Evolutionary conservation across 1,139 yeast species (phyloP), one percentile per base, ranked within the genome.

Genomic region (Hyphopichia pseudoburtonii): DNA sequence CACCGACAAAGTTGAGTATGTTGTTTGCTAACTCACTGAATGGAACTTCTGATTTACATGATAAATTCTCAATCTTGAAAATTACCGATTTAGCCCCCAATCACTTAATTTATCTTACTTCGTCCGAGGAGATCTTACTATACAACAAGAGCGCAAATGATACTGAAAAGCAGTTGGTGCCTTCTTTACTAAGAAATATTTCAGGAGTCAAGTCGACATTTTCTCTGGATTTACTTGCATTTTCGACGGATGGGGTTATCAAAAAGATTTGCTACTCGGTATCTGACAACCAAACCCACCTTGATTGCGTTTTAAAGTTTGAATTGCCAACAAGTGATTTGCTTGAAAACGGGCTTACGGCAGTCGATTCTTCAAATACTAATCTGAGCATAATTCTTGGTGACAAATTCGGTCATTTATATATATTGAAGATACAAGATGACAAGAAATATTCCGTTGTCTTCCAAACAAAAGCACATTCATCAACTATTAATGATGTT

Each of bases 401-500:
- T 3, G 82, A 78, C 49, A 70, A 69, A 36, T 64, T 56, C 42
- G 83, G 83, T 0, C 59, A 56, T 31, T 39, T 77, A 4, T 54
- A 54, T 22, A 45, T 67, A n/a, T 11, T 47, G 10, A 39, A 47
- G 17, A 24, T 39, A n/a, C 37, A 49, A 5, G 42, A 42, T 8
- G 33, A 40, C 8, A 30, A 36, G 5, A 28, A 22, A 2, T 45
- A 50, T 2, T 33, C 40, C 4, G 26, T 41, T 1, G 37, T 43
- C 0, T 62, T 47, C 37, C 55, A 51, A 10, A 48, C 57, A 0
- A 70, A 73, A 35, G 79, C 80, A 0, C 83, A 78, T 44, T 67
- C 76, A 16, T 74, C 79, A 2, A 55, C 70, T 11, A 52, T 78
- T 10, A 76, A 74, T 40, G 79, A 73, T 31, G 49, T 76, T 2